Base-by-base conservation (phyloP, 2,329 filamentous ascomycete genomes). In the Trichophaea hybrida region DNA sequence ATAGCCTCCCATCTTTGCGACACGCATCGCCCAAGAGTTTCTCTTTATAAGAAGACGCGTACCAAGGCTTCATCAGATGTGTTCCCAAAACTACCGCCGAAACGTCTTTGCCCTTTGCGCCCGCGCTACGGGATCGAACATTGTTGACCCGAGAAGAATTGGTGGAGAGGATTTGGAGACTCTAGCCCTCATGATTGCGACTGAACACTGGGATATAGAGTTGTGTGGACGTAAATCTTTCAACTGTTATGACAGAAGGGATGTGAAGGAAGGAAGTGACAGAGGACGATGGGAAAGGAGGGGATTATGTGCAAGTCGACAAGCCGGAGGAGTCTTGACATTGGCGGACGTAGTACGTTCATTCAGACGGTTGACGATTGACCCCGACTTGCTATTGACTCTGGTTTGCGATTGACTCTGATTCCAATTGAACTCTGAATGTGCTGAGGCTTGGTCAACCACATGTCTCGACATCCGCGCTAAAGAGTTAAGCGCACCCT, bases 1-100 rank as follows among this genome's bases (percentile, higher is more conserved):
- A 94, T 6, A 97, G 75, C 59, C 83, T 75, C 64, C 84, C 81
- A 15, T 55, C 43, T 32, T 64, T 34, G 43, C 12, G 46, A 51
- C 35, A 32, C 51, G 44, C 38, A 6, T 55, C 32, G 33, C 53
- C 52, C 33, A 62, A 35, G 50, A 48, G 52, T 49, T 49, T 60
- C 35, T 51, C 31, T 10, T 58, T 58, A 43, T 62, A 62, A 24
- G 46, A 40, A 12, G 57, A 57, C 15, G 60, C 13, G 17, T 57
- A 62, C 57, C 50, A 57, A 13, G 60, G 50, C 15, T 33, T 33
- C 17, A 62, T 57, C 5, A 57, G 13, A 24, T 62, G 60, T n/a
- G 51, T 55, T 7, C 60, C n/a, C 8, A 62, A 51, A 33, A 52
- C 57, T 13, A 62, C 60, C 2, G 50, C 46, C 8, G 33, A 31